Evolutionary conservation across 2,329 filamentous ascomycete genomes (phyloP).

Genomic region (Trichoderma asperellum): DNA sequence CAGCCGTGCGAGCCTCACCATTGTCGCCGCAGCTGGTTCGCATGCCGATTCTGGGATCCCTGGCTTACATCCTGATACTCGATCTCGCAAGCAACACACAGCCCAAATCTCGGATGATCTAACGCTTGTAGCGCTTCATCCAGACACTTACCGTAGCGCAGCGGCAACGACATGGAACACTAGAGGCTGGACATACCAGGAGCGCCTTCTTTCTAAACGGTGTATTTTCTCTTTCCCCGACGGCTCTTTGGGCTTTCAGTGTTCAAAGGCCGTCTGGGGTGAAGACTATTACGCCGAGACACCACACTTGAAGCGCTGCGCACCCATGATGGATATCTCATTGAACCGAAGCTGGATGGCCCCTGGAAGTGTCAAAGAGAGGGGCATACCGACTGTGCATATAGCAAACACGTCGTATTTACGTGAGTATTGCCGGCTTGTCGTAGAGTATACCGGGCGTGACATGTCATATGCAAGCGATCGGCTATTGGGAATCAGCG

Average conservation of each 20-base stretch:
- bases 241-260: conserved; percentile 20
- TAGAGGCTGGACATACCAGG: conserved; percentile 24
- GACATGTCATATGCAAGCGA: conserved; percentile 24
- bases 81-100: conserved; percentile 7
- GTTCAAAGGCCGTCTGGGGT: conserved; percentile 21
- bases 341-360: conserved; percentile 25
- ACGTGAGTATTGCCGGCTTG: conserved; percentile 14
- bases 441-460: conserved; percentile 17
- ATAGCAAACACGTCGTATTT: conserved; percentile 4
- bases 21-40: conserved; percentile 24
- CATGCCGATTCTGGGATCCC: conserved; percentile 21
- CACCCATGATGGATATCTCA: conserved; percentile 22
- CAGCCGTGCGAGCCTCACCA: conserved; percentile 25
- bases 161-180: conserved; percentile 15
- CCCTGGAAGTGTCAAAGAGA: background rate
- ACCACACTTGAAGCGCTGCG: conserved; percentile 7
- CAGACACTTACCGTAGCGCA: conserved; percentile 9
- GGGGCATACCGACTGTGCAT: conserved; percentile 20
- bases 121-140: conserved; percentile 12
- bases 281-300: conserved; percentile 20
- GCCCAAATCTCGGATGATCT: conserved; percentile 6
- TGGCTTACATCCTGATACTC: background rate
- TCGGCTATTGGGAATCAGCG: conserved; percentile 6
- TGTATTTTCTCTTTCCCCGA: conserved; percentile 23
- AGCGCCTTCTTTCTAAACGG: conserved; percentile 20